Evolutionary conservation across 139 green algal species (phyloP), one percentile per base, ranked within the genome.

Genomic region (Astrephomene gubernaculifera): DNA sequence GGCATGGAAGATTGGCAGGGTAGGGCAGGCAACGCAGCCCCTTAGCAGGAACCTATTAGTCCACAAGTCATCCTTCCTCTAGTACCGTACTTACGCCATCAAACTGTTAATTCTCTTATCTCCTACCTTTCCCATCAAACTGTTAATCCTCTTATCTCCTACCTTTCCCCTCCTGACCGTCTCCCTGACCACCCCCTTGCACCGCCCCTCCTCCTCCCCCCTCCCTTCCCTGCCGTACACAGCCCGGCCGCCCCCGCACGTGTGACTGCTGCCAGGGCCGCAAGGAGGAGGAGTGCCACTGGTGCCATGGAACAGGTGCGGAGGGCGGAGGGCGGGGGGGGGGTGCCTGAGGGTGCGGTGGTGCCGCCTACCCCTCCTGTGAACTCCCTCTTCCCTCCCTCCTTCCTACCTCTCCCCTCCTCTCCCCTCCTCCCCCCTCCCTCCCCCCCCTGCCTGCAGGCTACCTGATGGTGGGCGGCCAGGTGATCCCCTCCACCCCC

Each of bases 301-400:
- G 89, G 89, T 92, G 89, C 52, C 67, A 90, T 57, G 89, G 86
- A 2, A 92, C 89, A 86, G 88, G 88, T 91, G 35, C 22, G 76
- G 36, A 2, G 14, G 27, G 12, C 33, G 21, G 41, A 17, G 25
- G 24, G 49, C 14, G 38, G 12, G 33, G n/a, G n/a, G n/a, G n/a
- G n/a, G n/a, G n/a, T n/a, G n/a, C n/a, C n/a, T n/a, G n/a, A n/a
- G n/a, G n/a, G n/a, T n/a, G n/a, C n/a, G n/a, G n/a, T n/a, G n/a
- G n/a, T n/a, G n/a, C n/a, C n/a, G n/a, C n/a, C n/a, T n/a, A n/a
- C n/a, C n/a, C n/a, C n/a, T n/a, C n/a, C n/a, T n/a, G n/a, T n/a
- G n/a, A n/a, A n/a, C n/a, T n/a, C n/a, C n/a, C n/a, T n/a, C n/a
- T n/a, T n/a, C n/a, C n/a, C n/a, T n/a, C n/a, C n/a, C n/a, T 41